Evolutionary conservation across 768 basidiomycete genomes (phyloP).

Genomic region (Strobilomyces dryophilus): DNA sequence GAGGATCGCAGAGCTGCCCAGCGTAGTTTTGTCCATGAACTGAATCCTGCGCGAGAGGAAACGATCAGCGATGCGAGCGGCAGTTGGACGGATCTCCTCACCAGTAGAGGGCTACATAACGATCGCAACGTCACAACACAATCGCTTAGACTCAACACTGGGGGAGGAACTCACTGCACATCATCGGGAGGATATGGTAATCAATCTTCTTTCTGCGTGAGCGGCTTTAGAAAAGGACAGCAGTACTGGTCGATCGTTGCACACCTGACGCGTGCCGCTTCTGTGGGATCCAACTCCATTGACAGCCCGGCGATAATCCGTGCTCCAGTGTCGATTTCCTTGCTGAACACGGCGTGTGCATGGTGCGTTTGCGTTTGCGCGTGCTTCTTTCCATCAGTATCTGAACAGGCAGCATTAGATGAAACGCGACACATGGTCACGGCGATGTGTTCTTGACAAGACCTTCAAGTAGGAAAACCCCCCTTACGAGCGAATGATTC

Average conservation of each 20-base stretch:
- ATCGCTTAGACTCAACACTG: background rate
- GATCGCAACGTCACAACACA: background rate
- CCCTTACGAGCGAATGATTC: constrained; percentile 4
- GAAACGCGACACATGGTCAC: constrained; percentile 1
- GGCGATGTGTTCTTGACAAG: background rate
- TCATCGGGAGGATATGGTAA: constrained; percentile 61
- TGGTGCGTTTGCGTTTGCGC: constrained; percentile 7
- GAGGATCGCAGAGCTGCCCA: constrained; percentile 63
- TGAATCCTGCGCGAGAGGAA: constrained; percentile 46
- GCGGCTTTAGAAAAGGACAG: background rate
- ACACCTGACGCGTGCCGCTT: constrained; percentile 51
- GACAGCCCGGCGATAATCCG: constrained; percentile 46
- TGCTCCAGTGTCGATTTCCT: constrained; percentile 60
- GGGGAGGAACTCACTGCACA: constrained; percentile 53
- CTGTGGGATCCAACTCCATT: constrained; percentile 45
- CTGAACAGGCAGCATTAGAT: constrained; percentile 12
- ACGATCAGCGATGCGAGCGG: background rate
- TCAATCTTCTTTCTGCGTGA: constrained; percentile 55
- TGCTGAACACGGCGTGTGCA: constrained; percentile 32
- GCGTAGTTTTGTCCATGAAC: constrained; percentile 74
- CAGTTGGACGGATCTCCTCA: constrained; percentile 13
- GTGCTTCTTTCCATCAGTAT: constrained; percentile 12
- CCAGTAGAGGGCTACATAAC: constrained; percentile 50
- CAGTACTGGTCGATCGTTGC: background rate
- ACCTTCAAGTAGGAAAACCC: background rate